phyloP scores from a whole-genome alignment of 2,329 filamentous ascomycete genomes.

The Stylonectria norvegica region DNA sequence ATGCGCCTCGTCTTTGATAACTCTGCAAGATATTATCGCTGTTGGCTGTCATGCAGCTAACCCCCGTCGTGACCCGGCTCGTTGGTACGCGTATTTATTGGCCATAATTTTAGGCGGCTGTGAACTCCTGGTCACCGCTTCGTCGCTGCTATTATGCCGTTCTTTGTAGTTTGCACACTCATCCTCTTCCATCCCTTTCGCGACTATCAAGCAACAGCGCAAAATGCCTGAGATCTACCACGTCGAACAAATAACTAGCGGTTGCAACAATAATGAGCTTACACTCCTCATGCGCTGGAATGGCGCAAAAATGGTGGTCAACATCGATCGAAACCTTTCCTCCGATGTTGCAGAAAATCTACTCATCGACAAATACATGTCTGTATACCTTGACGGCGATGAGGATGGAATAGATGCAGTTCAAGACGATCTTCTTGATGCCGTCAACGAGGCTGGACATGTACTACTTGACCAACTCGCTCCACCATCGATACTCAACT shows the following conservation, averaged over 20 bases:
- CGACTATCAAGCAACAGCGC: background rate
- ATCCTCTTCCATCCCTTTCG: background rate
- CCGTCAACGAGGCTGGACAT: constrained; percentile 1
- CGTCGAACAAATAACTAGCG: constrained; percentile 1
- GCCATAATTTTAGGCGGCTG: too few species aligned
- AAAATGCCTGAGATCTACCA: constrained; percentile 2
- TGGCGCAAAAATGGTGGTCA: constrained; percentile 1
- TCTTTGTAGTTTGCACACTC: background rate
- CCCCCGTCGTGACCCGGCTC: too few species aligned
- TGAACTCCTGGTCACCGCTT: too few species aligned
- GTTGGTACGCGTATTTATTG: too few species aligned
- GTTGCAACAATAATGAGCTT: constrained; percentile 2
- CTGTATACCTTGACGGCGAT: constrained; percentile 1
- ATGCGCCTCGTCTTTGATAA: too few species aligned
- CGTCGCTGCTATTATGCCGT: too few species aligned
- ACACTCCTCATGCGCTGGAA: constrained; percentile 2
- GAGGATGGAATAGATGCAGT: constrained; percentile 1
- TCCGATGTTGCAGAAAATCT: background rate
- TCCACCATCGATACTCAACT: constrained; percentile 1
- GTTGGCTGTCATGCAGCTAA: too few species aligned
- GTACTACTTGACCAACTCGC: constrained; percentile 1
- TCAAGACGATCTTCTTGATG: constrained; percentile 2
- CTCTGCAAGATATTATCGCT: too few species aligned
- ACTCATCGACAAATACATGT: constrained; percentile 1
- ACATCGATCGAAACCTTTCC: background rate